phyloP scores from a whole-genome alignment of 176 grass and related monocot genomes.

The Luzula sylvatica region DNA sequence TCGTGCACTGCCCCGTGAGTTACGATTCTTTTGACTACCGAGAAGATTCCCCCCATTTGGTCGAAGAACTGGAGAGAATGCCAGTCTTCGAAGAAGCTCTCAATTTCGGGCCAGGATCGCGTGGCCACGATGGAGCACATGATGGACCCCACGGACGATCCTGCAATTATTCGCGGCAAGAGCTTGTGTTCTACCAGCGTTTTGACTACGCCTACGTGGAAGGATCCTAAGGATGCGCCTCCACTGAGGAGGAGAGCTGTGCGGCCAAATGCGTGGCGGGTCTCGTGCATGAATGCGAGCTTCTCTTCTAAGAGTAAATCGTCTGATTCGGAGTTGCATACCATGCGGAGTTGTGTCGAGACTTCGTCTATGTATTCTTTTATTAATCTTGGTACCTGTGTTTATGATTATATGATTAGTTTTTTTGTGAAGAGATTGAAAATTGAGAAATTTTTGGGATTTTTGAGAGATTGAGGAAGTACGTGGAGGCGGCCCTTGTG shows the following conservation, averaged over 20 bases:
- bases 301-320: constrained; percentile 77
- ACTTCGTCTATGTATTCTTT: constrained; percentile 98
- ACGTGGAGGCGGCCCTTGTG: constrained; percentile 76
- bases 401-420: too few species aligned
- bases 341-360: constrained; percentile 81
- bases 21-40: constrained; percentile 70
- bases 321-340: constrained; percentile 78
- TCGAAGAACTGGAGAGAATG: constrained; percentile 90
- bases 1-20: constrained; percentile 76
- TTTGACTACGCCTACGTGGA: constrained; percentile 81
- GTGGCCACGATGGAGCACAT: constrained; percentile 82
- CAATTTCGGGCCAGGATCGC: constrained; percentile 70
- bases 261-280: constrained; percentile 85
- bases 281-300: constrained; percentile 94
- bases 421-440: too few species aligned
- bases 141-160: constrained; percentile 80
- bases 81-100: constrained; percentile 93
- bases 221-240: constrained; percentile 78
- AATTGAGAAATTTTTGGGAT: too few species aligned
- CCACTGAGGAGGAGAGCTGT: constrained; percentile 79
- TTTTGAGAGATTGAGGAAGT: background rate
- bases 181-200: constrained; percentile 80
- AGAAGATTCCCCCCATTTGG: constrained; percentile 77
- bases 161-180: constrained; percentile 75
- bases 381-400: constrained; percentile 74